Base-by-base conservation (phyloP, 305 asterid genomes). In the Fraxinus floribunda region DNA sequence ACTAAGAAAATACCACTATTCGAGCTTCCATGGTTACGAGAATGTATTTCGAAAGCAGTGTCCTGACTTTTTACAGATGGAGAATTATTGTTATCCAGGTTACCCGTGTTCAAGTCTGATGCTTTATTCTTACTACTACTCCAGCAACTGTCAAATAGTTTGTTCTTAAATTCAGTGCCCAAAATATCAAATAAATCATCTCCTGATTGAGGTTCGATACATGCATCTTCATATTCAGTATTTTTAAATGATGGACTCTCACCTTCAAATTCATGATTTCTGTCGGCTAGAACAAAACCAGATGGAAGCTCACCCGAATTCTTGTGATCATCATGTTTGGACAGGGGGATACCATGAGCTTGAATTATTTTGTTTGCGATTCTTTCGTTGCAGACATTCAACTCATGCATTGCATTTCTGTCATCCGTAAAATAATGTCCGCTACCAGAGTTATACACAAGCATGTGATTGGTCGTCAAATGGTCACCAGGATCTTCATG, bases 171-270 rank as follows among this genome's bases (percentile, higher is more conserved):
- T 79, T 91, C 93, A 80, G 88, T 88, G 44, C 94, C 95, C 71
- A 91, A 79, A 78, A 91, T 80, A 79, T 93, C 97, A 82, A 88
- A 89, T 85, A 93, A 85, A 85, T 91, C 97, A 81, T 90, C 92
- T 38, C 93, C 93, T 5, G 90, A 77, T 57, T 77, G 84, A 81
- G 85, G 80, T 76, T 84, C 88, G n/a, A 78, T 36, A 84, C 75
- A 82, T 46, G 80, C 85, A 82, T 88, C 91, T 74, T 79, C 84
- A 55, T 77, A 85, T 52, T 64, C 72, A 73, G 83, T 34, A 73
- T 76, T 49, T 68, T 83, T 83, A 75, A 78, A 36, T 22, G 78
- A 71, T 49, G 66, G 60, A 85, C 32, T 81, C 68, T 62, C 78
- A 35, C 22, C 68, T 68, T 79, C 83, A 41, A 76, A 55, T 66